Evolutionary conservation across 495 filamentous ascomycete genomes (phyloP), one percentile per base, ranked within the genome.

Genomic region (Penicillium cataractarum): DNA sequence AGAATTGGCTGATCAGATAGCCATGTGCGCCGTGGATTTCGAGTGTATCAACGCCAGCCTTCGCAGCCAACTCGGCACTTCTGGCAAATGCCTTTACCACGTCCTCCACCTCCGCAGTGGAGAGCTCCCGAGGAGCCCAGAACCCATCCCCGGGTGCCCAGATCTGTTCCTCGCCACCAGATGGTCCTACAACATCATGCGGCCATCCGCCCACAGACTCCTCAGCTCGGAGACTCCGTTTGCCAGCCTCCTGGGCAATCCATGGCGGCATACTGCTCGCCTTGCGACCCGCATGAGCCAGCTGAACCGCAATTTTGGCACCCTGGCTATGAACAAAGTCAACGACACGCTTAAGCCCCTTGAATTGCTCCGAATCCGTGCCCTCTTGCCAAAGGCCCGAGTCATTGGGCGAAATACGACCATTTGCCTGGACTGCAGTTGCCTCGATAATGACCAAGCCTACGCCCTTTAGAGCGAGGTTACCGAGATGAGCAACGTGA

Each of bases 241-340:
- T 39, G 3, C 35, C 35, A 39, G 35, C 35, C 15, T 39, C 13
- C 0, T 3, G 9, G 13, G 35, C 35, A 17, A 39, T 15, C 35
- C 35, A 39, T 12, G 19, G 44, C 6, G 44, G 21, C 44, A 26
- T 10, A 3, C 9, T 49, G 19, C 44, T 49, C 19, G 44, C 44
- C 21, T 49, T 49, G 19, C 44, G 44, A 26, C 44, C 44, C 24
- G 44, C 44, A 49, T 49, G 44, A 49, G 44, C 44, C 24, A 49
- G 6, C 44, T 49, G 44, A 49, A 49, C 24, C 19, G 50, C 26
- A 53, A 53, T 27, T 27, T n/a, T 53, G 19, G 44, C 31, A 39
- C 35, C 35, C 15, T 39, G 35, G 5, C 35, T 39, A 17, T 39
- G 35, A 39, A 39, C 35, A 39, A 39, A 39, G 35, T 39, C 35